Evolutionary conservation across 2,329 filamentous ascomycete genomes (phyloP).

Genomic region (Aspergillus ruber): DNA sequence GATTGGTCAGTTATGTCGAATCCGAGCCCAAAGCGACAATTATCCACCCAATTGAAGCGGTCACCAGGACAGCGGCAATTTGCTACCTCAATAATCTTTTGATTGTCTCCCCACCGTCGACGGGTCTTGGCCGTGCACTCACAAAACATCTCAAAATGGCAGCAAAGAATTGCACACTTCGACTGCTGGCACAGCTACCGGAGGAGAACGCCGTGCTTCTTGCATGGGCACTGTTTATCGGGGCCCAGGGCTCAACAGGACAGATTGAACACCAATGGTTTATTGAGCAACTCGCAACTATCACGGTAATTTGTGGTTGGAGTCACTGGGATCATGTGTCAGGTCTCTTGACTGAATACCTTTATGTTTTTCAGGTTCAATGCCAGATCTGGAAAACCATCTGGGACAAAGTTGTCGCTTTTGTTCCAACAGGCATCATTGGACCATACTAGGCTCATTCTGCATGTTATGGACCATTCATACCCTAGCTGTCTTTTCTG

Average conservation of each 20-base stretch:
- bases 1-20: constrained; percentile 33
- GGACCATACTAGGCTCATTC: neutral
- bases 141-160: constrained; percentile 23
- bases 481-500: neutral
- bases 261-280: constrained; percentile 26
- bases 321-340: constrained; percentile 23
- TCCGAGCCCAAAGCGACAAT: constrained; percentile 3
- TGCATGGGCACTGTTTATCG: constrained; percentile 29
- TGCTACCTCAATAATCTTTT: constrained; percentile 26
- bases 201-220: constrained; percentile 19
- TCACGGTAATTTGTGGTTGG: constrained; percentile 24
- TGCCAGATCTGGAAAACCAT: constrained; percentile 19
- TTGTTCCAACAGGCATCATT: constrained; percentile 7
- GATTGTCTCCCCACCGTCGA: constrained; percentile 27
- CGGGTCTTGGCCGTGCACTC: constrained; percentile 28
- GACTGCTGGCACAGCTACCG: constrained; percentile 8
- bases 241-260: constrained; percentile 24
- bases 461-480: neutral
- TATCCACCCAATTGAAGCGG: constrained; percentile 22
- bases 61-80: constrained; percentile 25
- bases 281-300: constrained; percentile 18
- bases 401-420: constrained; percentile 25
- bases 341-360: constrained; percentile 19
- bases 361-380: constrained; percentile 21
- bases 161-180: constrained; percentile 13